A percentile compares a stretch with the other conserved stretches of the same genome.
phyloP scores from a whole-genome alignment of 148 eudicot genomes.

The Camellia japonica region DNA sequence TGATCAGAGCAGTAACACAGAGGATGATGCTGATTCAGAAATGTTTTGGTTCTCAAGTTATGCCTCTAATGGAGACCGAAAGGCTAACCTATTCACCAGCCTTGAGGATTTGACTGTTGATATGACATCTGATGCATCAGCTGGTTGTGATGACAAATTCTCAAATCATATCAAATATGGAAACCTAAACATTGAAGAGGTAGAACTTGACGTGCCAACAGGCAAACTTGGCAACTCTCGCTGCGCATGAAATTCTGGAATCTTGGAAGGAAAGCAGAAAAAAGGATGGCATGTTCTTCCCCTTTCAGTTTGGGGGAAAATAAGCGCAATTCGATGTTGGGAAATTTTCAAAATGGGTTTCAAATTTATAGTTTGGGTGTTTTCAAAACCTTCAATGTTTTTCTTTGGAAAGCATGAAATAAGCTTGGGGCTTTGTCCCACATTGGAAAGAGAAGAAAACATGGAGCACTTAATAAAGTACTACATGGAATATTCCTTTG shows the following conservation, averaged over 20 bases:
- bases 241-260: conserved; percentile 60
- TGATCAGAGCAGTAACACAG: conserved; percentile 2
- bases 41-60: neutral
- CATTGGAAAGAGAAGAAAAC: too few relatives aligned
- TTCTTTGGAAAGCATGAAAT: too few relatives aligned
- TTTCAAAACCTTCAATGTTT: too few relatives aligned
- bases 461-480: too few relatives aligned
- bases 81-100: conserved; percentile 5
- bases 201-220: conserved; percentile 23
- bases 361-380: too few relatives aligned
- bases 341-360: too few relatives aligned
- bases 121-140: conserved; percentile 20
- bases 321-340: neutral
- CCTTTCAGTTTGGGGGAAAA: conserved; percentile 16
- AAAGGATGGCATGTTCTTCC: conserved; percentile 26
- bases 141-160: conserved; percentile 23
- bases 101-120: conserved; percentile 23
- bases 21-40: conserved; percentile 16
- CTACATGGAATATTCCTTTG: too few relatives aligned
- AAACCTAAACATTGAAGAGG: conserved; percentile 20
- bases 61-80: conserved; percentile 22
- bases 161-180: conserved; percentile 4
- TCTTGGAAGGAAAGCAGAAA: conserved; percentile 60
- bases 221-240: conserved; percentile 14
- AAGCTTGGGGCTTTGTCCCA: too few relatives aligned